Percentiles rank a stretch among this genome's conserved stretches.
These are phyloP conservation scores for Saccharomycopsis oosterbeekiorum DNA, from an alignment of 805 yeast genomes.

Conservation along the genomic window DNA sequence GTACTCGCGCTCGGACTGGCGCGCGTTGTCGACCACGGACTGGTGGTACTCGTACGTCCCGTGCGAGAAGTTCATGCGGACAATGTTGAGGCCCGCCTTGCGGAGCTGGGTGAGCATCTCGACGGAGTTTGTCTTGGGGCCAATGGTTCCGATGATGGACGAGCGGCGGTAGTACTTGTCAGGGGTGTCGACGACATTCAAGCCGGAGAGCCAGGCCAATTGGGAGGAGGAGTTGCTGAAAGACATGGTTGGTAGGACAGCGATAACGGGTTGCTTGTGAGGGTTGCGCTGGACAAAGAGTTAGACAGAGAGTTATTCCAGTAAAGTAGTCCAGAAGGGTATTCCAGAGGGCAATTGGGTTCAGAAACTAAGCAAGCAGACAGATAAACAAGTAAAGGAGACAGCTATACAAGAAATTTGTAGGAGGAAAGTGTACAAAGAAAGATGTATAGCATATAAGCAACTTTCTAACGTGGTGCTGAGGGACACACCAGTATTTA, in stretches of 20 bases:
- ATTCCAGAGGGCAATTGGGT: too few relatives aligned
- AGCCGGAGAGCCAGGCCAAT: constrained; percentile 75
- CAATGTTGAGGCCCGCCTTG: constrained; percentile 96
- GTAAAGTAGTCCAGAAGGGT: too few relatives aligned
- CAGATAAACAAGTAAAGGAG: too few relatives aligned
- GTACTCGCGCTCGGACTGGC: constrained; percentile 82
- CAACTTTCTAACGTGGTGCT: too few relatives aligned
- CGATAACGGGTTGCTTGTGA: not conserved
- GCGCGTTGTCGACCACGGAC: constrained; percentile 90
- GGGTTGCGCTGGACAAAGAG: too few relatives aligned
- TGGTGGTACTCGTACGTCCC: constrained; percentile 98
- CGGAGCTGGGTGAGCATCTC: constrained; percentile 79
- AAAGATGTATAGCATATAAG: too few relatives aligned
- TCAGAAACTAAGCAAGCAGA: too few relatives aligned
- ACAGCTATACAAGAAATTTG: too few relatives aligned
- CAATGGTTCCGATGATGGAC: constrained; percentile 96
- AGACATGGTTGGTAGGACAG: not conserved
- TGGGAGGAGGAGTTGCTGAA: constrained; percentile 28
- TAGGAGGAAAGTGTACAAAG: too few relatives aligned
- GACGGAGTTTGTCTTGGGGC: constrained; percentile 92
- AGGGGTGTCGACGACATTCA: constrained; percentile 66
- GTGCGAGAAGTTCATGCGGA: constrained; percentile 98
- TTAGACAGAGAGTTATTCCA: too few relatives aligned
- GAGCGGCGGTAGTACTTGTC: constrained; percentile 81
- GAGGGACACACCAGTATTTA: too few relatives aligned